Evolutionary conservation across 768 basidiomycete species (phyloP).

Genomic region (Amanita rimosa): DNA sequence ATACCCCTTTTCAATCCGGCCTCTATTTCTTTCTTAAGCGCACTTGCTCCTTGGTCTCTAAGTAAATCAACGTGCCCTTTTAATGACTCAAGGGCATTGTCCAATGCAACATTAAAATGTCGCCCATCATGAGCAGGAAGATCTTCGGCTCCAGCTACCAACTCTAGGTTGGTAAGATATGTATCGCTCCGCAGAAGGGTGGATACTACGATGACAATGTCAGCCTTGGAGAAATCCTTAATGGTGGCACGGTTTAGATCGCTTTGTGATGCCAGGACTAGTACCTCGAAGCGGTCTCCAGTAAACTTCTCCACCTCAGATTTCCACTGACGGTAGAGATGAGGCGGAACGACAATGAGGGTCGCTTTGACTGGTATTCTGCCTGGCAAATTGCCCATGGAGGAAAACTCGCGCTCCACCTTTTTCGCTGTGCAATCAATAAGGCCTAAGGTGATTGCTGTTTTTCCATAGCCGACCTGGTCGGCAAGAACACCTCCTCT

Average conservation of each 20-base stretch:
- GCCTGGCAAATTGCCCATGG: conserved; percentile 37
- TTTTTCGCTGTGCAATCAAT: conserved; percentile 59
- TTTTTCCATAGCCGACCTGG: conserved; percentile 96
- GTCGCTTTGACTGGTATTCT: conserved; percentile 75
- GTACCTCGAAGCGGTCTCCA: conserved; percentile 45
- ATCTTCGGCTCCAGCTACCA: conserved; percentile 54
- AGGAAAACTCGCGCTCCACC: conserved; percentile 47
- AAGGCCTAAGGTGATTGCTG: conserved; percentile 85
- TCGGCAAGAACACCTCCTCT: conserved; percentile 91
- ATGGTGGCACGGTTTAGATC: conserved; percentile 67
- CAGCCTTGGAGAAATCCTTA: conserved; percentile 66
- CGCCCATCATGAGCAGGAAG: conserved; percentile 75
- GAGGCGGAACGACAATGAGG: conserved; percentile 79
- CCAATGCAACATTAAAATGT: conserved; percentile 80
- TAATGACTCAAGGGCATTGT: conserved; percentile 46
- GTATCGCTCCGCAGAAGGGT: conserved; percentile 73
- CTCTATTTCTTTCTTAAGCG: conserved; percentile 55
- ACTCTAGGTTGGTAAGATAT: conserved; percentile 67
- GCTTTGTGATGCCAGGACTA: conserved; percentile 55
- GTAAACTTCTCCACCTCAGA: conserved; percentile 81
- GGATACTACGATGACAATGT: conserved; percentile 79
- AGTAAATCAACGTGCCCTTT: conserved; percentile 59
- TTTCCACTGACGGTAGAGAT: conserved; percentile 84
- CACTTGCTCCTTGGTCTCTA: conserved; percentile 47
- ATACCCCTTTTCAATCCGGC: conserved; percentile 49